Evolutionary conservation across 495 filamentous ascomycete species (phyloP).

Genomic region (Chaetomium fimeti): DNA sequence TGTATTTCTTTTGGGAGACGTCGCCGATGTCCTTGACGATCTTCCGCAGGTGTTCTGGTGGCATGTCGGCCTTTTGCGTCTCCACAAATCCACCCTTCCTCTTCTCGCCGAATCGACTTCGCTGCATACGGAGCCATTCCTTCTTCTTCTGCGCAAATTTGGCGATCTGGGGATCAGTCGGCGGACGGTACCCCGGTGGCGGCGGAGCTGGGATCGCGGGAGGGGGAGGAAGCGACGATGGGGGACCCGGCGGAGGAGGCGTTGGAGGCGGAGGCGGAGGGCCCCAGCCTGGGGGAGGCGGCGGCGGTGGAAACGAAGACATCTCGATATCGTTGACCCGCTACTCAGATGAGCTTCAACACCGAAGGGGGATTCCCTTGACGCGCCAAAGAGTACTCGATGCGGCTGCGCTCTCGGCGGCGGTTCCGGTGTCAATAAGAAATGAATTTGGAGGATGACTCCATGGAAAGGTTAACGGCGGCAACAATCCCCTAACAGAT

Average conservation of each 20-base stretch:
- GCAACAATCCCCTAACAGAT: slow-evolving; percentile 21
- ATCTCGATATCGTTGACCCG: too few relatives aligned
- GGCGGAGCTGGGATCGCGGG: slow-evolving; percentile 70
- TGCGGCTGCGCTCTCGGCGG: slow-evolving; percentile 5
- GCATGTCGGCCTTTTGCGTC: slow-evolving; percentile 98
- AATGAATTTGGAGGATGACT: slow-evolving; percentile 10
- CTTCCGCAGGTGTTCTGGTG: slow-evolving; percentile 96
- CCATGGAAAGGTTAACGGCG: slow-evolving; percentile 13
- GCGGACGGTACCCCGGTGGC: slow-evolving; percentile 83
- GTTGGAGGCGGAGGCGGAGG: slow-evolving; percentile 49
- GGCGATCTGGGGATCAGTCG: slow-evolving; percentile 79
- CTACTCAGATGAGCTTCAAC: too few relatives aligned
- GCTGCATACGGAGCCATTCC: slow-evolving; percentile 92
- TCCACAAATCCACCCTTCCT: slow-evolving; percentile 94
- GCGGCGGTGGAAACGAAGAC: slow-evolving; percentile 58
- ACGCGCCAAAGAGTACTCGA: slow-evolving; percentile 4
- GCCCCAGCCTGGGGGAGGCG: slow-evolving; percentile 57
- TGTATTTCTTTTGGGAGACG: slow-evolving; percentile 99
- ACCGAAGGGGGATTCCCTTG: slow-evolving; percentile 39
- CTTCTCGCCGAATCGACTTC: slow-evolving; percentile 94
- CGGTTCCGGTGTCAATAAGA: not conserved
- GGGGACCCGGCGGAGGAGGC: slow-evolving; percentile 71
- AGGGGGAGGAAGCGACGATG: slow-evolving; percentile 69
- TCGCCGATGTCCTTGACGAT: slow-evolving; percentile 98
- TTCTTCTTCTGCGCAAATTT: slow-evolving; percentile 99